Conservation (phyloP, 495 filamentous ascomycete genomes). For the Tuber borchii region DNA sequence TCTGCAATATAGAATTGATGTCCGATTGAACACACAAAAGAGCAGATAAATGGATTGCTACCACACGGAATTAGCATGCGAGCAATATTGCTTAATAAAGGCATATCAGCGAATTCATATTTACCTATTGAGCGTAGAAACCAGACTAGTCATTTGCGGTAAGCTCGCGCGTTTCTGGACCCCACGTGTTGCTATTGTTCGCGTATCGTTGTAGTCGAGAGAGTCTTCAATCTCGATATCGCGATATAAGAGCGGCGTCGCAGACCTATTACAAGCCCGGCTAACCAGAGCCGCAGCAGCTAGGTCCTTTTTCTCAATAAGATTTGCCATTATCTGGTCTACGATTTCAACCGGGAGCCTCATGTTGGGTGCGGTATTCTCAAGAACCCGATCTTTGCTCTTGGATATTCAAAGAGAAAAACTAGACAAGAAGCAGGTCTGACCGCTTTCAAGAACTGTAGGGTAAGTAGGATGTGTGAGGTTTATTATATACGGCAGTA, state of each 20-base stretch:
- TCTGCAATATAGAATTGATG: slow-evolving; percentile 14
- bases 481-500: slow-evolving; percentile 13
- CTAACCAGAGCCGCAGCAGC: slow-evolving; percentile 25
- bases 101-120: slow-evolving; percentile 2
- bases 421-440: background rate
- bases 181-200: background rate
- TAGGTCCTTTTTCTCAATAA: slow-evolving; percentile 20
- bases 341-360: slow-evolving; percentile 30
- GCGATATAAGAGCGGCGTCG: slow-evolving; percentile 26
- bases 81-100: background rate
- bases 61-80: slow-evolving; percentile 16
- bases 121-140: slow-evolving; percentile 26
- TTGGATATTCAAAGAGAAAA: slow-evolving; percentile 13
- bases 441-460: background rate
- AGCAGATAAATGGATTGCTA: slow-evolving; percentile 30
- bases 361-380: slow-evolving; percentile 20
- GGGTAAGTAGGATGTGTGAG: slow-evolving; percentile 5
- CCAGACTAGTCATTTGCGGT: slow-evolving; percentile 19
- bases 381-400: background rate
- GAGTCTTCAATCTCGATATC: slow-evolving; percentile 25
- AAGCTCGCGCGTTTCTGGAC: slow-evolving; percentile 18
- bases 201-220: background rate
- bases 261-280: slow-evolving; percentile 27
- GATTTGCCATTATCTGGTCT: slow-evolving; percentile 31
- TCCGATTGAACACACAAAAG: slow-evolving; percentile 25